A percentile compares a stretch with the other conserved stretches of the same genome.
phyloP scores from a whole-genome alignment of 208 protist genomes.

The Balamuthia mandrillaris region DNA sequence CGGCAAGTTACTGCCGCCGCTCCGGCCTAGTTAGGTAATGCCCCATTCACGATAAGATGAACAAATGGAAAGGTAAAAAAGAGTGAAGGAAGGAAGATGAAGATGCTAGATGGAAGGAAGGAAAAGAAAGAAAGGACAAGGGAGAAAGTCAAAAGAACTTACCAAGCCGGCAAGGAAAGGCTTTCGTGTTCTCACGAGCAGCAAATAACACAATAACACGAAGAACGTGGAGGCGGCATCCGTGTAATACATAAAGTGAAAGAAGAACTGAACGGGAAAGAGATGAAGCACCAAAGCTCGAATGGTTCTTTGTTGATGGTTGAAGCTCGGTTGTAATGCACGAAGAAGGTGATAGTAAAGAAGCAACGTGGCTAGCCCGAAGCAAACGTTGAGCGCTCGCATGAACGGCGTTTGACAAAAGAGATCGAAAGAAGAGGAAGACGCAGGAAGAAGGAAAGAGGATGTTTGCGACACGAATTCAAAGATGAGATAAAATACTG shows the following conservation, averaged over 20 bases:
- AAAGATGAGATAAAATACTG: too few species aligned
- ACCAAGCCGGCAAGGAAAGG: not conserved
- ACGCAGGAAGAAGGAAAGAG: too few species aligned
- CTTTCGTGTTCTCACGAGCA: not conserved
- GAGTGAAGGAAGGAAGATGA: not conserved
- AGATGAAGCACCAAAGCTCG: not conserved
- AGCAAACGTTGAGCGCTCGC: conserved; percentile 19
- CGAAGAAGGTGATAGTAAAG: not conserved
- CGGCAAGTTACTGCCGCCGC: not conserved
- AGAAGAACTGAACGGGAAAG: conserved; percentile 41
- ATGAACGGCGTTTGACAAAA: not conserved
- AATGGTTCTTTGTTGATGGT: not conserved
- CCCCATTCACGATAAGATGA: too few species aligned
- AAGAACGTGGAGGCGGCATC: conserved; percentile 16
- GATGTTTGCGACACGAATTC: too few species aligned
- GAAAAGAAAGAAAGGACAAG: not conserved
- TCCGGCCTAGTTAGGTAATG: too few species aligned
- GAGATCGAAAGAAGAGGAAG: not conserved
- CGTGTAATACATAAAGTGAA: conserved; percentile 49
- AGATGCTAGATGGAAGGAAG: too few species aligned
- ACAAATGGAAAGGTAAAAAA: not conserved
- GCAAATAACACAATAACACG: conserved; percentile 1
- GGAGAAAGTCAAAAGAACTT: too few species aligned
- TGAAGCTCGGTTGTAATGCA: not conserved
- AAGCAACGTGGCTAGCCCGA: not conserved